Evolutionary conservation across 805 yeast species (phyloP).

Genomic region (Wickerhamomyces pijperi): DNA sequence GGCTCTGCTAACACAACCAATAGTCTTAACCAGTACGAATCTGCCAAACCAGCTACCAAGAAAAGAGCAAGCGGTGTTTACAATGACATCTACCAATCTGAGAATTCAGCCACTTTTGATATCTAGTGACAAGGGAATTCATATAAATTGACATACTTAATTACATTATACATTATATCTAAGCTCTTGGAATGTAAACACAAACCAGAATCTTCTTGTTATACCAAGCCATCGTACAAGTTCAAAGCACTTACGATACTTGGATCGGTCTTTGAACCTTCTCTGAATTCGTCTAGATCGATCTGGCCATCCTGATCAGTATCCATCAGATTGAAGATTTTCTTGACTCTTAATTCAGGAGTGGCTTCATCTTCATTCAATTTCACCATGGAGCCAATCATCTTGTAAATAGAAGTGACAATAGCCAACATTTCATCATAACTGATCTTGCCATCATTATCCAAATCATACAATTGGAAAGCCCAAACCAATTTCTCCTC

Average conservation of each 20-base stretch:
- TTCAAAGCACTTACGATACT: slow-evolving; percentile 66
- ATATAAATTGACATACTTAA: too few relatives aligned
- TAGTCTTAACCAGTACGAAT: too few relatives aligned
- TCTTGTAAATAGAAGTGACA: slow-evolving; percentile 76
- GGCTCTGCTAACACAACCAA: too few relatives aligned
- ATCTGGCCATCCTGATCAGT: slow-evolving; percentile 61
- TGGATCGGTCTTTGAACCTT: slow-evolving; percentile 70
- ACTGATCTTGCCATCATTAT: slow-evolving; percentile 64
- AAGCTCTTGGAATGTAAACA: too few relatives aligned
- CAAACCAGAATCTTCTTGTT: too few relatives aligned
- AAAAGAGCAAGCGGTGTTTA: neutral
- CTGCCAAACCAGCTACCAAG: neutral
- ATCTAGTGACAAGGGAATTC: too few relatives aligned
- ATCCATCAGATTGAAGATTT: slow-evolving; percentile 66
- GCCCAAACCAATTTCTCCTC: slow-evolving; percentile 88
- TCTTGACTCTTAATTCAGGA: slow-evolving; percentile 78
- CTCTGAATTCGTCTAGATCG: slow-evolving; percentile 75
- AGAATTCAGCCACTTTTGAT: neutral
- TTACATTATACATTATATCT: too few relatives aligned
- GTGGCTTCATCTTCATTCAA: slow-evolving; percentile 83
- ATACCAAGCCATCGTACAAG: slow-evolving; percentile 73
- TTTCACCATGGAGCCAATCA: slow-evolving; percentile 92
- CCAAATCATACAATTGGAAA: slow-evolving; percentile 76
- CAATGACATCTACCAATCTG: neutral
- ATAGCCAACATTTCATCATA: slow-evolving; percentile 74